Base-by-base conservation (phyloP, 176 grass and related monocot species). In the Eleusine indica region DNA sequence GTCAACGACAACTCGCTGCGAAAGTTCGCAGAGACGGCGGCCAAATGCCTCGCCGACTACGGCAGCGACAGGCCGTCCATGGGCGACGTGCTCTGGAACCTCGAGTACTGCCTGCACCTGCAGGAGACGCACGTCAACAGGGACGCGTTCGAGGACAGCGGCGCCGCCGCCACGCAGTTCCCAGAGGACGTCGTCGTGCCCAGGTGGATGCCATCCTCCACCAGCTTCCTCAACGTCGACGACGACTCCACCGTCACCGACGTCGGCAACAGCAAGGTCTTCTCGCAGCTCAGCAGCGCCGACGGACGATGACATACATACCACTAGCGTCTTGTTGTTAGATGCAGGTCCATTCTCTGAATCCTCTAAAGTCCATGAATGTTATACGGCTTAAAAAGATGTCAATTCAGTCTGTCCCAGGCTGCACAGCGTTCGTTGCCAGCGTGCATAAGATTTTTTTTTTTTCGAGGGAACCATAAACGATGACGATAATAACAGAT, bases 61-160 rank as follows among this genome's bases (percentile, higher is more conserved):
- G 83, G 89, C 10, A 71, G 65, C 3, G 86, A 91, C 73, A 61
- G 92, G 29, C 92, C 92, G 5, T 54, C 92, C 61, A 94, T 94
- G 76, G 76, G 89, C 39, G 89, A 94, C 70, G 92, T 94, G 60
- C 78, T 94, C 2, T 94, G 92, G 92, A 94, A 86, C 65, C 82
- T 94, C n/a, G 92, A 94, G 70, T 89, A 88, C 82, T 88, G 86
- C 66, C 87, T 94, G 3, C 86, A 84, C 66, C 89, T 91, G 56
- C 89, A 94, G 67, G 92, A 89, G 73, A 87, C 65, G 68, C 66
- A 87, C 44, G 78, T 88, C 28, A 73, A 60, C 9, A 53, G 78
- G 58, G 82, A 94, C 10, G 77, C 88, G 5, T 82, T 88, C 49
- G 86, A 87, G 80, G 86, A 94, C 81, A 94, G 83, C 44, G 71